A percentile compares a stretch with the other conserved stretches of the same genome.
phyloP scores from a whole-genome alignment of 768 basidiomycete genomes.

The Psilocybe cyanescens region DNA sequence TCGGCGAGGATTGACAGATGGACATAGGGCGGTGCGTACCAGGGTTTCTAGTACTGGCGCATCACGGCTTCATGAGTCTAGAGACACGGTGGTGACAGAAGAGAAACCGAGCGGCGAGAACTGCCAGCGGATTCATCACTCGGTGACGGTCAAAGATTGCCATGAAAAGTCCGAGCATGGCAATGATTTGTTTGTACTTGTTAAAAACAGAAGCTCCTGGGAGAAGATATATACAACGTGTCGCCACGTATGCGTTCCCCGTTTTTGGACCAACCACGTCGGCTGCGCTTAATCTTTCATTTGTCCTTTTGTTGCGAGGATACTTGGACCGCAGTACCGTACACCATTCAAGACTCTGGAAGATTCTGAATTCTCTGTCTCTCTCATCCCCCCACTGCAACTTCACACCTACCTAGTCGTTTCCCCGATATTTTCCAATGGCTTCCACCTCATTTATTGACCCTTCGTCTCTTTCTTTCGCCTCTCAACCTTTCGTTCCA shows the following conservation, averaged over 20 bases:
- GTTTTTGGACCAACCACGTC: slow-evolving; percentile 19
- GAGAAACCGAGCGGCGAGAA: no score
- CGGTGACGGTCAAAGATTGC: background rate
- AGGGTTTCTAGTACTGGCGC: no score
- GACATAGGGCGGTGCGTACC: no score
- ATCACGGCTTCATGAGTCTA: no score
- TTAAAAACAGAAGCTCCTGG: slow-evolving; percentile 6
- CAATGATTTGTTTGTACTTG: slow-evolving; percentile 11
- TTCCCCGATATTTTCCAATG: background rate
- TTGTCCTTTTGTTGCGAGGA: slow-evolving; percentile 10
- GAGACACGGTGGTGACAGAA: no score
- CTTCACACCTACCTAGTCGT: background rate
- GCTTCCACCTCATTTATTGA: slow-evolving; percentile 13
- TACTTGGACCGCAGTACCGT: slow-evolving; percentile 12
- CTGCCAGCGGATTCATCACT: background rate
- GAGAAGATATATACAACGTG: slow-evolving; percentile 14
- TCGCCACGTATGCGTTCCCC: slow-evolving; percentile 18
- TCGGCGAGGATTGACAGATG: no score
- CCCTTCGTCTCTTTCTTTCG: slow-evolving; percentile 14
- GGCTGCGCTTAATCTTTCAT: slow-evolving; percentile 19
- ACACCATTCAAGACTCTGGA: background rate
- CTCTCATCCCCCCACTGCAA: background rate
- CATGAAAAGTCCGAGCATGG: background rate
- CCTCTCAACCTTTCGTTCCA: slow-evolving; percentile 5
- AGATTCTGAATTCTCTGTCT: background rate